Percentiles rank a stretch among this genome's conserved stretches.
phyloP scores from a whole-genome alignment of 306 rosid genomes.

The Potentilla sterilis region DNA sequence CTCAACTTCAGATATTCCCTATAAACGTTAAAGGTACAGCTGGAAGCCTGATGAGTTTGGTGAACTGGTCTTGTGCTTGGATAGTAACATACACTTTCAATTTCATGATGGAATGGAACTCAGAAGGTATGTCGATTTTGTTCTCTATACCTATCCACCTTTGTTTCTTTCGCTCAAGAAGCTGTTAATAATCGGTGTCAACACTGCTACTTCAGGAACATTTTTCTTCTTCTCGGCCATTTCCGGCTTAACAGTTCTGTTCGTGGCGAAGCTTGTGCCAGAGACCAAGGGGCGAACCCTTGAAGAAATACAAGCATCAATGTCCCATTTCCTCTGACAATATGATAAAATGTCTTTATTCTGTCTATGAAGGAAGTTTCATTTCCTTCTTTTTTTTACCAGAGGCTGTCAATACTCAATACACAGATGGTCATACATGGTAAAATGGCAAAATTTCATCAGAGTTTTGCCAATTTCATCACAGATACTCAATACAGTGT shows the following conservation, averaged over 20 bases:
- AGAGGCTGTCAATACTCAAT: neutral
- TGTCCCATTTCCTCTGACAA: neutral
- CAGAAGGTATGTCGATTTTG: neutral
- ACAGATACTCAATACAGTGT: no score
- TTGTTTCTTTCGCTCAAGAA: no score
- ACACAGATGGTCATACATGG: neutral
- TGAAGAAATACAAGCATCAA: constrained; percentile 4
- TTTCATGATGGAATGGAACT: constrained; percentile 7
- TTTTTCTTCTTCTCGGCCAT: constrained; percentile 2
- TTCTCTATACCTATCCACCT: neutral
- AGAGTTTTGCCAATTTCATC: no score
- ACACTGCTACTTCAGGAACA: neutral
- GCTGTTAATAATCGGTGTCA: no score
- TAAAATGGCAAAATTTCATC: no score
- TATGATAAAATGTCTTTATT: neutral
- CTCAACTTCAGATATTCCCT: no score
- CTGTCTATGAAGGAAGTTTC: neutral
- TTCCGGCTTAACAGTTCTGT: constrained; percentile 2
- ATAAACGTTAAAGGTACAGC: no score
- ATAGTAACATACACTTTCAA: constrained; percentile 4
- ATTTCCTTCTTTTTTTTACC: no score
- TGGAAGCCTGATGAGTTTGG: no score
- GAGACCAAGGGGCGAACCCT: neutral
- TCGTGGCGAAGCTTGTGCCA: neutral
- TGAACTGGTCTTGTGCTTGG: no score